These are phyloP conservation scores for Chytridium lagenaria DNA, from an alignment of 371 early-diverging fungal species.

Conservation along the genomic window DNA sequence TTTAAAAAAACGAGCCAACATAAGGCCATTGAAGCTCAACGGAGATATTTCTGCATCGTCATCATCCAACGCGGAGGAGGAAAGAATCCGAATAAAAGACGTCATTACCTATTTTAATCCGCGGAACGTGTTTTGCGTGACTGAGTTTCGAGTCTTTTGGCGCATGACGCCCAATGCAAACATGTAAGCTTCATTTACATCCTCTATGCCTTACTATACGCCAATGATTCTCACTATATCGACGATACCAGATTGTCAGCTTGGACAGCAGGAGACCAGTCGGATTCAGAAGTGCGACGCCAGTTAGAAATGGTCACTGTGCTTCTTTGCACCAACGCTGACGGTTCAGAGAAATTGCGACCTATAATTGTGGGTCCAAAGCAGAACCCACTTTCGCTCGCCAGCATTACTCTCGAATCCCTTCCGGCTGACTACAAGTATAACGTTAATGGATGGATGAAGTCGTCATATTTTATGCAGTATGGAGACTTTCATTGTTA, in stretches of 20 bases:
- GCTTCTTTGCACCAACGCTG: neutral
- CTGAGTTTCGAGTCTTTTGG: neutral
- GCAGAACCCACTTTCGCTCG: neutral
- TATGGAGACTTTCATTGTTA: neutral
- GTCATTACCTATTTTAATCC: neutral
- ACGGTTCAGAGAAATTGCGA: neutral
- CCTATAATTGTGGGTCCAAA: neutral
- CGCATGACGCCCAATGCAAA: neutral
- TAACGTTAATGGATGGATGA: neutral
- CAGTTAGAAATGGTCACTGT: neutral
- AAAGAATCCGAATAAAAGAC: neutral
- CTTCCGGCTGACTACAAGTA: neutral
- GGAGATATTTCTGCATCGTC: neutral
- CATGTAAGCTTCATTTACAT: no score
- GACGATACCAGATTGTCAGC: neutral
- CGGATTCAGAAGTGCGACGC: neutral
- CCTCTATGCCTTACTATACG: no score
- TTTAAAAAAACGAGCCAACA: neutral
- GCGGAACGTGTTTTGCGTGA: neutral
- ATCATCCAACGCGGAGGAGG: neutral
- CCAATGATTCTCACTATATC: neutral
- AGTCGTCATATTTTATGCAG: neutral
- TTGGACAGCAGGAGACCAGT: neutral
- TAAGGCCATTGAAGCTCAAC: neutral
- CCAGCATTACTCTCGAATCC: neutral